Evolutionary conservation across 129 eudicot genomes (phyloP), one percentile per base, ranked within the genome.

Genomic region (Escallonia herrerae): DNA sequence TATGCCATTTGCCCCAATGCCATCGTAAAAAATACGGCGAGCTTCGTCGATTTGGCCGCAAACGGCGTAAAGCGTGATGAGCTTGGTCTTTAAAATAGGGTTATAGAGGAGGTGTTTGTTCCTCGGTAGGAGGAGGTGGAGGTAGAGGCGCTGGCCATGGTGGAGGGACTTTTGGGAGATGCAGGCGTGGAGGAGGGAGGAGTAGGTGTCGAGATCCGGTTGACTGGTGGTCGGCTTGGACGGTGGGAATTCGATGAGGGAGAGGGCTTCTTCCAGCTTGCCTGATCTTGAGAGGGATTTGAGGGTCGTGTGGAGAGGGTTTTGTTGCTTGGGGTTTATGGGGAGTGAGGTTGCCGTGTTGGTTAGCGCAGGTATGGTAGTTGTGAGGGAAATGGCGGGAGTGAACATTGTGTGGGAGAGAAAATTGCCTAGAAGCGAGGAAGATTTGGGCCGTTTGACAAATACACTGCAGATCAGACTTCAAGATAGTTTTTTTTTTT

Each of bases 41-140:
- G 82, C 77, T 62, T 76, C 79, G 48, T 76, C 86, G 10, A 81
- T 55, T 49, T 47, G 73, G 39, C 76, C 82, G 14, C 79, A 81
- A 40, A 71, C 67, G 3, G 79, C 68, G 70, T 64, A 76, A 53
- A 81, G 77, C 8, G 82, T 76, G 8, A 77, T 69, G 51, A 77
- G 58, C 66, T 77, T 77, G 72, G 70, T 77, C n/a, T 64, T 69
- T 13, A 81, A 38, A 1, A 14, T 65, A 74, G 79, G 86, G 43
- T 65, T 66, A 6, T 48, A 63, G 57, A 81, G 77, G 15, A 77
- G 67, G 13, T 57, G 54, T 9, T 60, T 61, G 43, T 50, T 62
- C 58, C 22, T 63, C 10, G 62, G 71, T 42, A 65, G 63, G 12
- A 70, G 76, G 49, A 76, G 82, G 13, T 73, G 80, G 60, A 57